Evolutionary conservation across 176 grass and related monocot species (phyloP).

Genomic region (Raddia guianensis): DNA sequence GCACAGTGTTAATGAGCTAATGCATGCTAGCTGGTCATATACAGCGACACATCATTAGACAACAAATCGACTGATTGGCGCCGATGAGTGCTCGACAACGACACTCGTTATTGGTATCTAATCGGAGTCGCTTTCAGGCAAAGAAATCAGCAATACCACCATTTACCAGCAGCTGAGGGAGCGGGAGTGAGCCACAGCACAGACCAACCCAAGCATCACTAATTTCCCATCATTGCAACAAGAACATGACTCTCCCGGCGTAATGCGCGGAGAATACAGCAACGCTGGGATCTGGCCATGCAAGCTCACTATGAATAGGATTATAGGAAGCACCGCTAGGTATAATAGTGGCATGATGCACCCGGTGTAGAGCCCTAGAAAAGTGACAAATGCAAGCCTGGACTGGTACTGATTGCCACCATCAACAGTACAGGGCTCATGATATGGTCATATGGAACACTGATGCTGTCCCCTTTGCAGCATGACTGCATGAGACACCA

Average conservation of each 20-base stretch:
- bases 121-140: conserved; percentile 11
- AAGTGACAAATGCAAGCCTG: conserved; percentile 47
- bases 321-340: background rate
- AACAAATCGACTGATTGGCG: background rate
- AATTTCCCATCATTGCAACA: background rate
- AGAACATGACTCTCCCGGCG: background rate
- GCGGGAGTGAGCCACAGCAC: conserved; percentile 4
- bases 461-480: conserved; percentile 16
- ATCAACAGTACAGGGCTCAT: conserved; percentile 13
- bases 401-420: conserved; percentile 33
- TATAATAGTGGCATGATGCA: conserved; percentile 30
- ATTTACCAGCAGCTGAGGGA: too few relatives aligned
- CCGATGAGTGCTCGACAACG: conserved; percentile 4
- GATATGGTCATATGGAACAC: conserved; percentile 39
- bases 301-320: background rate
- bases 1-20: background rate
- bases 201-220: background rate
- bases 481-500: conserved; percentile 34
- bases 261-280: background rate
- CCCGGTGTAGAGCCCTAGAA: conserved; percentile 13
- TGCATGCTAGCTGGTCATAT: conserved; percentile 29
- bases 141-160: background rate
- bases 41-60: conserved; percentile 26
- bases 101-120: background rate
- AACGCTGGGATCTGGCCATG: background rate